Base-by-base conservation (phyloP, 768 basidiomycete species). In the Leccinum truebloodii region DNA sequence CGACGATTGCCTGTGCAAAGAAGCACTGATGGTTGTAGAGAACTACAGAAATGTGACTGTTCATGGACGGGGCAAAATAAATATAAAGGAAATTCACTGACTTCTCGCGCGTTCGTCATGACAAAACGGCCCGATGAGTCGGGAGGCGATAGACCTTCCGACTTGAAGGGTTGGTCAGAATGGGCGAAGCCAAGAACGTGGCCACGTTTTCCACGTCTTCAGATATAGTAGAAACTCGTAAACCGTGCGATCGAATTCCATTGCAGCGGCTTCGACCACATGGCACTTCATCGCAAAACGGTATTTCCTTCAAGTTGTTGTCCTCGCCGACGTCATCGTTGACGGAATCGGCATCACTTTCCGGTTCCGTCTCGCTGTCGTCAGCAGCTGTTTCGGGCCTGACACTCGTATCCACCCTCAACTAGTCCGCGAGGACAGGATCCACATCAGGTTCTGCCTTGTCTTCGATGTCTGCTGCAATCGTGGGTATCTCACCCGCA, bases 1-100 rank as follows among this genome's bases (percentile, higher is more conserved):
- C 86, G 26, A 86, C 84, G 63, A 89, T 83, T 3, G 88, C 88
- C 66, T 86, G 85, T 0, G 88, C 87, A 60, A 89, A 88, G 77
- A 87, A 89, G 58, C 81, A 80, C 26, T 86, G 80, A 65, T 87
- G 87, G 32, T 88, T 81, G 69, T 85, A 85, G 69, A 87, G 76
- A 22, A 85, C 86, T 86, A 54, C 22, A 13, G 41, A 60, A n/a
- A 50, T 16, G 44, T 63, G 61, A 62, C 12, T 18, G 20, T 46
- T 52, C 54, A 44, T 32, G 34, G n/a, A 1, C 5, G 22, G 5
- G 56, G 14, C 30, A 10, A 44, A 20, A 44, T 16, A 16, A 10
- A 44, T 20, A 18, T 3, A 44, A 44, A 16, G 13, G 34, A 57
- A n/a, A 26, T 76, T 75, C 53, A 78, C 78, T 63, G 14, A 76